Evolutionary conservation across 768 basidiomycete genomes (phyloP), one percentile per base, ranked within the genome.

Genomic region (Ramaria sp.): DNA sequence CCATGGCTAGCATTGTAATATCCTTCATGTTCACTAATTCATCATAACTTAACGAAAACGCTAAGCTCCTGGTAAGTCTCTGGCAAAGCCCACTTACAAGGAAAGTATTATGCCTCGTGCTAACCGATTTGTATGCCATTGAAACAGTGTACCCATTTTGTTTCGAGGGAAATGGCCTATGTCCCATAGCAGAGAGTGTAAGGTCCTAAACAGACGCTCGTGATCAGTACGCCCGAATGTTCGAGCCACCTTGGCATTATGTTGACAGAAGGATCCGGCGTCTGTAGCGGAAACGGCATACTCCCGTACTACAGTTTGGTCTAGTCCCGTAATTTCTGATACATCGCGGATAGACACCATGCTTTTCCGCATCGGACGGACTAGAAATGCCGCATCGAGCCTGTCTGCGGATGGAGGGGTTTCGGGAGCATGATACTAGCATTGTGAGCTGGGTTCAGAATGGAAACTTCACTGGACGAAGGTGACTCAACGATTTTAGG

Each of bases 1-100:
- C 59, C 80, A 92, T 89, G 0, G 86, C 88, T 15, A 92, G 73
- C 82, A 89, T 83, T 63, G 91, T 88, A 1, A 91, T 67, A 63
- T 92, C 88, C 63, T 80, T 88, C 34, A 71, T 73, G 7, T 60
- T 62, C 13, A 71, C 67, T 31, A 78, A 69, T 57, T 78, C 73
- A 3, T 61, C 57, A 37, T 79, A 74, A 60, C 81, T 82, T 46
- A 19, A 6, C 7, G n/a, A 10, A 13, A 43, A 9, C 42, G 20
- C 7, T 43, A 17, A 43, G 42, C 20, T 19, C 11, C 17, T 43
- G 42, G 1, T 4, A 43, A n/a, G 42, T 43, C 20, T 41, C 39
- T 19, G 17, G 42, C 42, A n/a, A 19, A 19, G 42, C 15, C 13
- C 5, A 52, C 65, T 53, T 51, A 67, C 65, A 65, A 52, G 15